These are phyloP conservation scores for Pterocarpus santalinus DNA, from an alignment of 306 rosid genomes.

Conservation along the genomic window DNA sequence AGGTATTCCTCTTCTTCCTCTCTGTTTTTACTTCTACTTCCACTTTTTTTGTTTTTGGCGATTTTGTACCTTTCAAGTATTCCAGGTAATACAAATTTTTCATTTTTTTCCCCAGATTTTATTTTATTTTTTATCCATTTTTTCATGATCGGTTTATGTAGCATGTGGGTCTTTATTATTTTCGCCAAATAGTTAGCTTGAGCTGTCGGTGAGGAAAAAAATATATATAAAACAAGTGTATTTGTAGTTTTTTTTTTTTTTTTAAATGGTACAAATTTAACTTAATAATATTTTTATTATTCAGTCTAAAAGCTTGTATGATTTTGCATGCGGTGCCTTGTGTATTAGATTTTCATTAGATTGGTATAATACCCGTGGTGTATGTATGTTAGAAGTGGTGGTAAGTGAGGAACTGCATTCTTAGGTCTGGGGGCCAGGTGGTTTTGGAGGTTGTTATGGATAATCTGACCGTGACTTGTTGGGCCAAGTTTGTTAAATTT, in stretches of 20 bases:
- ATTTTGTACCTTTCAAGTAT: constrained; percentile 10
- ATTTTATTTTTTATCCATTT: too few relatives aligned
- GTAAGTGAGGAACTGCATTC: background rate
- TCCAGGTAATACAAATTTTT: constrained; percentile 28
- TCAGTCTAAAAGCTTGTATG: background rate
- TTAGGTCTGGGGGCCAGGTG: constrained; percentile 41
- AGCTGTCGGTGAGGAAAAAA: background rate
- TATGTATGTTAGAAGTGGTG: background rate
- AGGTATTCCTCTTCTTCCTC: constrained; percentile 42
- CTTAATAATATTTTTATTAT: background rate
- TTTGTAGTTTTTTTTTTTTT: background rate
- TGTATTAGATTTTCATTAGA: too few relatives aligned
- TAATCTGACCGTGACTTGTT: constrained; percentile 17
- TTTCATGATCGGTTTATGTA: constrained; percentile 36
- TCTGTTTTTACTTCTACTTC: constrained; percentile 28
- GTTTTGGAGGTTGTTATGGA: constrained; percentile 42
- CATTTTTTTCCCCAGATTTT: background rate
- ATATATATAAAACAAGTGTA: background rate
- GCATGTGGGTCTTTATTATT: constrained; percentile 50
- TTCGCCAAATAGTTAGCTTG: constrained; percentile 31
- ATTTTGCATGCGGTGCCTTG: background rate
- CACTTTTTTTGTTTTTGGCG: background rate
- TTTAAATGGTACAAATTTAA: background rate
- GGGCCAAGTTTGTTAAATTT: constrained; percentile 2
- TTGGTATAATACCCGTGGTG: too few relatives aligned